Conservation (phyloP, 768 basidiomycete genomes). For the Goffeauzyma gilvescens region DNA sequence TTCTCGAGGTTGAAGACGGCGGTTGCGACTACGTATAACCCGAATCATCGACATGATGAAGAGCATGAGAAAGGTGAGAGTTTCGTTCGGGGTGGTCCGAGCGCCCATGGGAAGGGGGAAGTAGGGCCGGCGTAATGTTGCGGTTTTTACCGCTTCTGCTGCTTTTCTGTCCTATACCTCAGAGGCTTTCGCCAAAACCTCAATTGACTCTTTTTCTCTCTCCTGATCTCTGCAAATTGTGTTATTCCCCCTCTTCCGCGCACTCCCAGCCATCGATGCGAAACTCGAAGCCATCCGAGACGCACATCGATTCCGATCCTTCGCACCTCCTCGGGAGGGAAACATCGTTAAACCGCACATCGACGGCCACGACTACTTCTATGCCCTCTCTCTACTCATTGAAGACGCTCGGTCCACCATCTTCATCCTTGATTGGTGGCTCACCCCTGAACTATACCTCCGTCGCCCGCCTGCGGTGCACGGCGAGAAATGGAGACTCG, state of each 20-base stretch:
- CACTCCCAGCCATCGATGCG: conserved; percentile 25
- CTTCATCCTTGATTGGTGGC: conserved; percentile 71
- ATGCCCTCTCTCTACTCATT: conserved; percentile 78
- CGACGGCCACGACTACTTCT: conserved; percentile 57
- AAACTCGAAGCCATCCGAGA: conserved; percentile 55
- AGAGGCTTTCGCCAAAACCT: too few relatives aligned
- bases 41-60: conserved; percentile 9
- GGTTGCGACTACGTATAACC: conserved; percentile 5
- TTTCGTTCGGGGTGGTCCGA: too few relatives aligned
- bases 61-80: conserved; percentile 5
- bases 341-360: conserved; percentile 68
- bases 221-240: too few relatives aligned
- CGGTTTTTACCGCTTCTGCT: too few relatives aligned
- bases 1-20: conserved; percentile 3
- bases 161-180: too few relatives aligned
- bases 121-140: too few relatives aligned
- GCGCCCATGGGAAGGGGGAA: too few relatives aligned
- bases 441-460: conserved; percentile 83
- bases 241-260: too few relatives aligned
- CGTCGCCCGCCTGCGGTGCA: conserved; percentile 72
- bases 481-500: conserved; percentile 72
- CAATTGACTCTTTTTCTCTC: too few relatives aligned
- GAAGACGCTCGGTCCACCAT: conserved; percentile 48
- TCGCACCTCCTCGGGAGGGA: conserved; percentile 49
- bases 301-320: conserved; percentile 65